Percentiles rank a stretch among this genome's conserved stretches.
phyloP scores from a whole-genome alignment of 306 rosid species.

The Adenanthera pavonina region DNA sequence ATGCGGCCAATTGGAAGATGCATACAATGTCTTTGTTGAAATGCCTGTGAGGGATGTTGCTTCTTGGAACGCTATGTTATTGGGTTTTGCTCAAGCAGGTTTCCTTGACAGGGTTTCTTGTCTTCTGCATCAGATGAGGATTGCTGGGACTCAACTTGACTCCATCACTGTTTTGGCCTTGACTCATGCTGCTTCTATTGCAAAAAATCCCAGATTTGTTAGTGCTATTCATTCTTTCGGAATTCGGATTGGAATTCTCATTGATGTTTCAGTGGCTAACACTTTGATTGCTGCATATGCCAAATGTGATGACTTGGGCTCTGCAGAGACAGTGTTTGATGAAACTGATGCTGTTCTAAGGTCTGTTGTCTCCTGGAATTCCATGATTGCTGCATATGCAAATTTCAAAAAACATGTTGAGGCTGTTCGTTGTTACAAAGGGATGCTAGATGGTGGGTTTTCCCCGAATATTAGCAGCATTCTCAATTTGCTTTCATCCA shows the following conservation, averaged over 20 bases:
- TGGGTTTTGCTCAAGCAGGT: slow-evolving; percentile 58
- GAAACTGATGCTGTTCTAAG: slow-evolving; percentile 48
- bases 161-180: slow-evolving; percentile 60
- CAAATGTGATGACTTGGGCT: slow-evolving; percentile 58
- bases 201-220: slow-evolving; percentile 46
- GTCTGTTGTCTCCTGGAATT: slow-evolving; percentile 78
- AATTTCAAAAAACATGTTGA: slow-evolving; percentile 45
- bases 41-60: slow-evolving; percentile 60
- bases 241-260: slow-evolving; percentile 51
- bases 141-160: slow-evolving; percentile 58
- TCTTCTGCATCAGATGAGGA: slow-evolving; percentile 57
- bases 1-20: slow-evolving; percentile 51
- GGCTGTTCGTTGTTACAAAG: slow-evolving; percentile 53
- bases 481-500: slow-evolving; percentile 60
- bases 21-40: slow-evolving; percentile 54
- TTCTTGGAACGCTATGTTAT: slow-evolving; percentile 70
- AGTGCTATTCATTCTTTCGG: slow-evolving; percentile 59
- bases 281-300: slow-evolving; percentile 76
- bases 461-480: slow-evolving; percentile 64
- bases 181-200: slow-evolving; percentile 40
- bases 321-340: slow-evolving; percentile 50
- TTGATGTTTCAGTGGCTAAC: slow-evolving; percentile 58
- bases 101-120: slow-evolving; percentile 41
- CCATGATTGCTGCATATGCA: slow-evolving; percentile 69
- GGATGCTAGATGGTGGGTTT: slow-evolving; percentile 50